Conservation (phyloP, 257 asterid species). For the Cruciata laevipes region DNA sequence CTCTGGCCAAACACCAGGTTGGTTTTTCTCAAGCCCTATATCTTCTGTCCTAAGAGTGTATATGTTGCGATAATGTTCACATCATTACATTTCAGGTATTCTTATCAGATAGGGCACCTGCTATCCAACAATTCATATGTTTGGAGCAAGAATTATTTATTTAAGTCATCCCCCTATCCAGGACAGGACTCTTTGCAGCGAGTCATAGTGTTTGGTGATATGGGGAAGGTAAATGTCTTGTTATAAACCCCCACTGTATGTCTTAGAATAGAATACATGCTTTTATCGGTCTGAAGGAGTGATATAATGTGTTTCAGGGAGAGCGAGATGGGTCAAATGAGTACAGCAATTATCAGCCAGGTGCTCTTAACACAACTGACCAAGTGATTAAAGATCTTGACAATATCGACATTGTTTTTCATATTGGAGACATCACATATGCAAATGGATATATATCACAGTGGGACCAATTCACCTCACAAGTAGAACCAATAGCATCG, state of each 20-base stretch:
- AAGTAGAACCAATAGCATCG: conserved; percentile 78
- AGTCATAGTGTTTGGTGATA: conserved; percentile 79
- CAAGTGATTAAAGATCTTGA: conserved; percentile 63
- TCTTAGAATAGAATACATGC: background rate
- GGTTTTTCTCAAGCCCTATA: conserved; percentile 13
- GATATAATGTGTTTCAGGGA: conserved; percentile 39
- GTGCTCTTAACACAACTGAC: conserved; percentile 77
- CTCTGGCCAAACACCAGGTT: conserved; percentile 80
- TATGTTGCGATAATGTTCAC: background rate
- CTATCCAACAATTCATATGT: conserved; percentile 52
- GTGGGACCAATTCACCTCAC: conserved; percentile 97
- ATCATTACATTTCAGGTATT: conserved; percentile 42
- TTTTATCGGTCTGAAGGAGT: background rate
- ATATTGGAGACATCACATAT: conserved; percentile 46
- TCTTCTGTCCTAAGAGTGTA: background rate
- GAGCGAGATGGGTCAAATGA: conserved; percentile 96
- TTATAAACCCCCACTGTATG: background rate
- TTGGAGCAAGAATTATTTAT: conserved; percentile 70
- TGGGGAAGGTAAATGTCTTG: conserved; percentile 68
- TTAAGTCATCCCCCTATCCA: conserved; percentile 80
- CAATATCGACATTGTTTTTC: conserved; percentile 43
- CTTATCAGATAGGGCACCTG: conserved; percentile 65
- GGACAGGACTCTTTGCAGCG: conserved; percentile 91
- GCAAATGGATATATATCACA: conserved; percentile 52
- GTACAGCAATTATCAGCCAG: conserved; percentile 78